Evolutionary conservation across 2,329 filamentous ascomycete genomes (phyloP).

Genomic region (Ophiocordyceps camponoti-saundersi): DNA sequence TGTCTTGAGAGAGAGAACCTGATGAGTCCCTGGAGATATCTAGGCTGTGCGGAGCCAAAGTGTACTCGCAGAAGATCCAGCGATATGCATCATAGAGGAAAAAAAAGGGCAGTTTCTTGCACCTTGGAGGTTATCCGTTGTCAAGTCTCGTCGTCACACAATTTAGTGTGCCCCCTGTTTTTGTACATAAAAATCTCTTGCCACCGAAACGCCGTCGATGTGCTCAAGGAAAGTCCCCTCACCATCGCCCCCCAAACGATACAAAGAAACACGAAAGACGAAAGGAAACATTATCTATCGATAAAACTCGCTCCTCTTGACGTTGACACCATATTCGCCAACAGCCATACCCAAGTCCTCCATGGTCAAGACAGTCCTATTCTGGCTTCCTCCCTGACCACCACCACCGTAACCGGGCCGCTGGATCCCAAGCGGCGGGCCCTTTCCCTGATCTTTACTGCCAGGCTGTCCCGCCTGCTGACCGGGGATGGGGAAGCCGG

Average conservation of each 20-base stretch:
- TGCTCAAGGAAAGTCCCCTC: not conserved
- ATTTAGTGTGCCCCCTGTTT: too few species aligned
- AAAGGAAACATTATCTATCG: constrained; percentile 28
- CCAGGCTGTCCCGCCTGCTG: constrained; percentile 40
- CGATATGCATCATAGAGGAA: not conserved
- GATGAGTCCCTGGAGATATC: constrained; percentile 5
- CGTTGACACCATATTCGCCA: constrained; percentile 91
- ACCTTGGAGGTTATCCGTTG: too few species aligned
- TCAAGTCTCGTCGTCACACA: too few species aligned
- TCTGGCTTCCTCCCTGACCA: constrained; percentile 74
- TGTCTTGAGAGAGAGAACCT: constrained; percentile 31
- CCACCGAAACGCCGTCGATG: constrained; percentile 1
- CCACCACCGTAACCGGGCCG: constrained; percentile 72
- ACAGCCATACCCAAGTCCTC: constrained; percentile 97
- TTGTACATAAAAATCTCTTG: too few species aligned
- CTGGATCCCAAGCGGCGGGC: constrained; percentile 53
- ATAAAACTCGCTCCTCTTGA: constrained; percentile 96
- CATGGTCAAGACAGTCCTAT: constrained; percentile 91
- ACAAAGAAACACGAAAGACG: not conserved
- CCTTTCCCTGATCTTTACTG: constrained; percentile 7
- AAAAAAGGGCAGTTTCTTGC: not conserved
- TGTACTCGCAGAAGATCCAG: constrained; percentile 1
- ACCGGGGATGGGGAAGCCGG: constrained; percentile 48
- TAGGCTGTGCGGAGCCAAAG: not conserved
- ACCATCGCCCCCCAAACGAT: not conserved